These are phyloP conservation scores for Beta macrorhiza DNA, from an alignment of 179 eudicot genomes.

Conservation along the genomic window DNA sequence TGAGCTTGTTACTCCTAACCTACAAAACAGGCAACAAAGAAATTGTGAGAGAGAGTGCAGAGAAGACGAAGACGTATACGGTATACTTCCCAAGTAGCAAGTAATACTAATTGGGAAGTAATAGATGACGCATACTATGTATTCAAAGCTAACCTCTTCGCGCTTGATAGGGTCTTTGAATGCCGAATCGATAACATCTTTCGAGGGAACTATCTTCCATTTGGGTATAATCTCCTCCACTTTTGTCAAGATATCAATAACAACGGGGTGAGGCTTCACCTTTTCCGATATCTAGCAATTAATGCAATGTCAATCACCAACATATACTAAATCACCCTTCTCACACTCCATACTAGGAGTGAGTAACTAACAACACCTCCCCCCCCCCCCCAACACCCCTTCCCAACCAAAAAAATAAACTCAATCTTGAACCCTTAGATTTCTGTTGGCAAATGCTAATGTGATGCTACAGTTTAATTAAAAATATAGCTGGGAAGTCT, in stretches of 20 bases:
- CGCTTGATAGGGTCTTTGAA: conserved; percentile 92
- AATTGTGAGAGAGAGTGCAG: neutral
- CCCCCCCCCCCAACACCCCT: neutral
- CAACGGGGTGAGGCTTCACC: conserved; percentile 95
- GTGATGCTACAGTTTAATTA: no score
- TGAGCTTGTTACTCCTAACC: conserved; percentile 76
- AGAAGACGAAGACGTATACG: neutral
- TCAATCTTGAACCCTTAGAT: no score
- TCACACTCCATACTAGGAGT: neutral
- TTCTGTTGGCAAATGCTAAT: no score
- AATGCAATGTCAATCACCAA: neutral
- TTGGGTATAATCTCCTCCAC: conserved; percentile 91
- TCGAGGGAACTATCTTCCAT: conserved; percentile 97
- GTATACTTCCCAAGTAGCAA: neutral
- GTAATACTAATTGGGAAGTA: no score
- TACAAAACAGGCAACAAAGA: conserved; percentile 26
- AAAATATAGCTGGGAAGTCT: no score
- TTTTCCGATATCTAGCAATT: conserved; percentile 78
- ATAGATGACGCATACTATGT: no score
- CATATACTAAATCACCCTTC: neutral
- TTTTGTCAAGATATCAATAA: conserved; percentile 61
- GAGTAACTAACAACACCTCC: no score
- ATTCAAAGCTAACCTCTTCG: conserved; percentile 53
- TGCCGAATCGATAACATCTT: conserved; percentile 82
- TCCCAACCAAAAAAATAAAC: neutral